Evolutionary conservation across 345 rosid genomes (phyloP).

Genomic region (Gossypium raimondii): DNA sequence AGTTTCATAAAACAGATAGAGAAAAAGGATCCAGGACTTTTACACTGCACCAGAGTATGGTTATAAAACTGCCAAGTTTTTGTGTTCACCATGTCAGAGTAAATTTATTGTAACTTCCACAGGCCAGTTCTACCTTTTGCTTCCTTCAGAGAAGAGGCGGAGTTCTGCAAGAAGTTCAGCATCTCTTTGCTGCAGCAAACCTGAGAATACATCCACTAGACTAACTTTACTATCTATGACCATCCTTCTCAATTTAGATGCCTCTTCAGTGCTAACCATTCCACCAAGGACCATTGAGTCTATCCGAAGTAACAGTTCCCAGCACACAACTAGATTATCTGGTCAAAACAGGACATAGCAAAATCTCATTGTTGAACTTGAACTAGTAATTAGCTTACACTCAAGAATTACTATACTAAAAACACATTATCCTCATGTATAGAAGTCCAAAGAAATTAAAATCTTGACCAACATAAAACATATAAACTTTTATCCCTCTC

Average conservation of each 20-base stretch:
- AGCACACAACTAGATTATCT: constrained; percentile 48
- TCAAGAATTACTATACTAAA: background rate
- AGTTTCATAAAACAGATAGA: constrained; percentile 1
- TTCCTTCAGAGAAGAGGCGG: constrained; percentile 39
- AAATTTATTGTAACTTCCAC: constrained; percentile 2
- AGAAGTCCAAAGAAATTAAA: background rate
- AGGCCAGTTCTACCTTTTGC: constrained; percentile 40
- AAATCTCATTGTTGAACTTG: constrained; percentile 6
- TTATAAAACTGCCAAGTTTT: background rate
- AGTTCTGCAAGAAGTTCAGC: constrained; percentile 58
- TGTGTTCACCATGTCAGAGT: background rate
- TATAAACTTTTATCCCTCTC: background rate
- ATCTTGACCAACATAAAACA: background rate
- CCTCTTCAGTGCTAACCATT: constrained; percentile 47
- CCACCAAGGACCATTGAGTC: constrained; percentile 73
- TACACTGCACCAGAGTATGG: background rate
- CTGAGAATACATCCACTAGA: constrained; percentile 42
- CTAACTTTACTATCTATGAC: constrained; percentile 43
- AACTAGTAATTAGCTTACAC: background rate
- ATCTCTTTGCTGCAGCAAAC: constrained; percentile 46
- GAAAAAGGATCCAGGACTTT: background rate
- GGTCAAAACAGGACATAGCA: constrained; percentile 23
- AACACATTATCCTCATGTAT: constrained; percentile 2
- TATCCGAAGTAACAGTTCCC: constrained; percentile 70
- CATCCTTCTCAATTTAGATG: constrained; percentile 53